Evolutionary conservation across 352 stramenopile species (phyloP).

Genomic region (Globisporangium paddicum): DNA sequence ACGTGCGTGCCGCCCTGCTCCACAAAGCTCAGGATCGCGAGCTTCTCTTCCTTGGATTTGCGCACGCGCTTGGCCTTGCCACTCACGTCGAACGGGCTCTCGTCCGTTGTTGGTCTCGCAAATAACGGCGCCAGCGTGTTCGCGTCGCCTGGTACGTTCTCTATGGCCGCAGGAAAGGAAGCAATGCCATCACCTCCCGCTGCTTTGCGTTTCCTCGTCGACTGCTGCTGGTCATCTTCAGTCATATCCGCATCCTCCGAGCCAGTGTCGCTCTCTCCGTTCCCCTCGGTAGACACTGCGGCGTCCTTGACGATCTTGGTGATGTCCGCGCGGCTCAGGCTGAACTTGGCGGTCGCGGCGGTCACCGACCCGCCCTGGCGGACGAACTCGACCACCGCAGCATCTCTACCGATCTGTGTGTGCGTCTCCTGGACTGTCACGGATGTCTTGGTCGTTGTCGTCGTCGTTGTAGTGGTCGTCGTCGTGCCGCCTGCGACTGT

Average conservation of each 20-base stretch:
- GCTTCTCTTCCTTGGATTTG: constrained; percentile 47
- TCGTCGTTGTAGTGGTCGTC: not conserved
- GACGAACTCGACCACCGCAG: constrained; percentile 20
- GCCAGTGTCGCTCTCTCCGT: not conserved
- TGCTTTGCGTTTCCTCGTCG: constrained; percentile 9
- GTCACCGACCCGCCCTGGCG: constrained; percentile 19
- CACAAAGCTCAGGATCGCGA: constrained; percentile 48
- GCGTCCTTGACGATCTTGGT: constrained; percentile 22
- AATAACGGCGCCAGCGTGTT: not conserved
- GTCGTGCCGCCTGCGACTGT: not conserved
- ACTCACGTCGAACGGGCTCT: constrained; percentile 1
- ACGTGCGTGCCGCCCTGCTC: constrained; percentile 43
- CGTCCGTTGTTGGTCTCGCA: not conserved
- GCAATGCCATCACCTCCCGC: not conserved
- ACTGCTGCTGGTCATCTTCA: not conserved
- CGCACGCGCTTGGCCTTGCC: constrained; percentile 31
- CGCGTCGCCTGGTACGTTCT: not conserved
- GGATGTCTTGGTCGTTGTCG: not conserved
- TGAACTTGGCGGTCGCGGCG: constrained; percentile 22
- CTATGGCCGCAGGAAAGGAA: not conserved
- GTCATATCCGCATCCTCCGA: constrained; percentile 3
- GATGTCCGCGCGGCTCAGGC: constrained; percentile 22
- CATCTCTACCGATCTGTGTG: not conserved
- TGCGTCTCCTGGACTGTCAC: not conserved
- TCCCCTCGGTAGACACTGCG: not conserved